Conservation (phyloP, 257 asterid species). For the Rubia yunnanensis region DNA sequence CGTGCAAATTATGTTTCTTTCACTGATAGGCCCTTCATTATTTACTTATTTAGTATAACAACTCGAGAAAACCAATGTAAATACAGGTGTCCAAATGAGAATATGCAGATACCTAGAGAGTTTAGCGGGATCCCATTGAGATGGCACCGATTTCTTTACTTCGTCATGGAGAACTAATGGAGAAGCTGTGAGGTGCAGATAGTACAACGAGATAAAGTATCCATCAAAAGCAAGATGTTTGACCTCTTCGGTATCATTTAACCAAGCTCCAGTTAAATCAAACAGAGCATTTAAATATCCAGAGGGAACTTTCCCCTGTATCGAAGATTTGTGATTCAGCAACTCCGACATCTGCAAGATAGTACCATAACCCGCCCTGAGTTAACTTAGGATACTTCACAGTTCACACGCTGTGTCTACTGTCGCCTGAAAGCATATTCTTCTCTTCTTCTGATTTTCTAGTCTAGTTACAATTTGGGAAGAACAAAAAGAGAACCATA, state of each 20-base stretch:
- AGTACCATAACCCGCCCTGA: not conserved
- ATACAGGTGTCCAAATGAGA: not conserved
- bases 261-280: constrained; percentile 90
- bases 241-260: constrained; percentile 82
- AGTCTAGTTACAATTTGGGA: not conserved
- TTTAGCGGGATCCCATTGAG: constrained; percentile 86
- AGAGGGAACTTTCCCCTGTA: constrained; percentile 91
- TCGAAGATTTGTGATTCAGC: constrained; percentile 79
- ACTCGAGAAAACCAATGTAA: not conserved
- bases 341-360: constrained; percentile 87
- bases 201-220: constrained; percentile 77
- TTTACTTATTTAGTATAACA: not conserved
- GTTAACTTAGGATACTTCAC: not conserved
- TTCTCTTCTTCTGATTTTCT: not conserved
- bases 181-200: constrained; percentile 79
- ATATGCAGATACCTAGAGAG: constrained; percentile 54
- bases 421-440: not conserved
- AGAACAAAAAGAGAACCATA: not conserved
- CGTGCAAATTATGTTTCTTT: not conserved
- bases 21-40: not conserved
- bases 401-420: not conserved
- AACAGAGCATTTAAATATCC: constrained; percentile 82
- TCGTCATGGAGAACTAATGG: constrained; percentile 75
- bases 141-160: constrained; percentile 90
- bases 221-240: constrained; percentile 86